Base-by-base conservation (phyloP, 2,329 filamentous ascomycete genomes). In the Exophiala sp. region DNA sequence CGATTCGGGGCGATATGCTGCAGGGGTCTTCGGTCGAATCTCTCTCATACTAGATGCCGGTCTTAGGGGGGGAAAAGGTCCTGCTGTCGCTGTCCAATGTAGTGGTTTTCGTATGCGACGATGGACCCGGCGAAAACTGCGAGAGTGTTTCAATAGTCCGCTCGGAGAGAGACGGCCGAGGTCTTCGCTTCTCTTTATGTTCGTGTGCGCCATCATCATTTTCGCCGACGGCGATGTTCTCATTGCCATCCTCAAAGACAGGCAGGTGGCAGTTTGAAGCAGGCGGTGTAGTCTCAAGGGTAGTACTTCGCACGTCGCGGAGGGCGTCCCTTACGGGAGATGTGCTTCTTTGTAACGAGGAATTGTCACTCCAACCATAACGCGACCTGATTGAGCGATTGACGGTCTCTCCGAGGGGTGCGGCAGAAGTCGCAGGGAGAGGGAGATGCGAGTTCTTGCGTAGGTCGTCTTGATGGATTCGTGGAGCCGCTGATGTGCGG, bases 111-210 rank as follows among this genome's bases (percentile, higher is more conserved):
- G 50, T 42, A 16, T 82, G 80, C 51, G 85, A 67, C 0, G 79
- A 80, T 3, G 90, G 89, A 0, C 89, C 93, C 0, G 86, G 81
- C 0, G 89, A 86, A 23, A 95, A 72, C 40, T 82, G 79, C 2
- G 88, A 78, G 4, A 96, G 71, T 0, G 88, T 95, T 65, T 95
- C 88, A 35, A 95, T 83, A 0, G 90, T 94, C 50, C 91, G 77
- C 60, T 96, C 90, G 0, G 85, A 82, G 2, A 96, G 73, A 0
- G 87, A 90, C 11, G 71, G 71, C 10, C 73, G 64, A 3, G 69
- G 61, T 57, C 45, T 51, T 2, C 52, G 54, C 45, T 52, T 59
- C 21, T 46, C 44, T 29, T 50, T 54, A 35, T 44, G 27, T 18
- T 46, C 38, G n/a, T 39, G 11, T 18, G 7, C 14, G 21, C 30